Conservation (phyloP, 2,329 filamentous ascomycete genomes). For the Fusarium robinianum region DNA sequence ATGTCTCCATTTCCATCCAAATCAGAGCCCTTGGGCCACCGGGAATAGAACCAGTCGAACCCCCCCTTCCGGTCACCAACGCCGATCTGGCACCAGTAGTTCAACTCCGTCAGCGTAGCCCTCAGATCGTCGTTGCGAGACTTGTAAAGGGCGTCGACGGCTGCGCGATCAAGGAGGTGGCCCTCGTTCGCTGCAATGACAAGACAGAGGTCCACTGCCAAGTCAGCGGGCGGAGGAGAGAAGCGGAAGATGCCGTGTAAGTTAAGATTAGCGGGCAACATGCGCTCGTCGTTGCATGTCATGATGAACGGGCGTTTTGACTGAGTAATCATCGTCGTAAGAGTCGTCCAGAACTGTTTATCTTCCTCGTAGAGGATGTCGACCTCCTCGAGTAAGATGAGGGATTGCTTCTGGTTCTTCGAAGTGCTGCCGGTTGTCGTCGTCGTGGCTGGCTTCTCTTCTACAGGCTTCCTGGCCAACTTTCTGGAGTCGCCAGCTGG, state of each 20-base stretch:
- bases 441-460: constrained; percentile 36
- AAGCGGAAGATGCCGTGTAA: constrained; percentile 86
- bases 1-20: constrained; percentile 68
- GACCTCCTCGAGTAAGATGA: constrained; percentile 92
- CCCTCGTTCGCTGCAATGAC: constrained; percentile 87
- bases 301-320: constrained; percentile 93
- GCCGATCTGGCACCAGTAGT: constrained; percentile 97
- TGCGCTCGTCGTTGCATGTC: constrained; percentile 90
- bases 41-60: constrained; percentile 84
- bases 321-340: constrained; percentile 75
- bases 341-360: constrained; percentile 88
- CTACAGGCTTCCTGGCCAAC: constrained; percentile 35
- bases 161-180: constrained; percentile 71
- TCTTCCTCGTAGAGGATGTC: constrained; percentile 95
- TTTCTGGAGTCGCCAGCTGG: constrained; percentile 31
- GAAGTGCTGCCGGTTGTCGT: constrained; percentile 38
- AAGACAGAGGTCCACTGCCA: constrained; percentile 79
- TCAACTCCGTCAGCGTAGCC: constrained; percentile 79
- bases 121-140: constrained; percentile 74
- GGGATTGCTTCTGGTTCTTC: constrained; percentile 81
- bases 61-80: constrained; percentile 88
- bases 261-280: constrained; percentile 77
- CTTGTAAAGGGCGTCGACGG: constrained; percentile 71
- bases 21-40: constrained; percentile 74
- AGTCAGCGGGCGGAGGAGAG: constrained; percentile 63